Conservation (phyloP, 768 basidiomycete genomes). For the Chalciporus sphaerocephalus region DNA sequence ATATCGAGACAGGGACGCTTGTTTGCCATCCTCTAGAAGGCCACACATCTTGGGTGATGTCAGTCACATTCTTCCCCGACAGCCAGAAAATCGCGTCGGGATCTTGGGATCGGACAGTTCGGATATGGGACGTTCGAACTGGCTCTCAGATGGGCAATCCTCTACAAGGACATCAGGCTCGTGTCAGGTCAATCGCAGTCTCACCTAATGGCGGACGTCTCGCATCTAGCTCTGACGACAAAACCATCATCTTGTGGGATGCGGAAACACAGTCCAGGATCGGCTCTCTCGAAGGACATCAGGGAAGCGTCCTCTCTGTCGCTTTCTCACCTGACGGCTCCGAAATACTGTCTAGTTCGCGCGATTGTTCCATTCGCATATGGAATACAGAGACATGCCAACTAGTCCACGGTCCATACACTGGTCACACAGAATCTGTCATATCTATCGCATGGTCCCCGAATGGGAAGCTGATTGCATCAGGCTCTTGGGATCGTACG, state of each 20-base stretch:
- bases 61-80: neutral
- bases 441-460: neutral
- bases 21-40: neutral
- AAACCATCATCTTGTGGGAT: conserved; percentile 11
- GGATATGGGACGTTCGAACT: conserved; percentile 7
- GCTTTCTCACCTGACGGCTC: neutral
- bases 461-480: neutral
- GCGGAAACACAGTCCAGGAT: neutral
- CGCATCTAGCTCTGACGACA: conserved; percentile 11
- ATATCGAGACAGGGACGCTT: neutral
- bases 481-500: neutral
- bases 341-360: neutral
- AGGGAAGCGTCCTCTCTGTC: neutral
- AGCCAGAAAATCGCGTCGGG: neutral
- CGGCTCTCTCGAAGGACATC: neutral
- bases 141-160: neutral
- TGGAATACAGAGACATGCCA: neutral
- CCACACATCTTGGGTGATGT: neutral
- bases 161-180: conserved; percentile 3
- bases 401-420: neutral
- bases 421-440: neutral
- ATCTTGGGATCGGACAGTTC: conserved; percentile 3
- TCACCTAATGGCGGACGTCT: conserved; percentile 10
- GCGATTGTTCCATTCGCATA: neutral
- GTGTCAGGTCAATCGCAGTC: conserved; percentile 5